A percentile compares a stretch with the other conserved stretches of the same genome.
These are phyloP conservation scores for Solanum neorickii DNA, from an alignment of 257 asterid genomes.

Conservation along the genomic window DNA sequence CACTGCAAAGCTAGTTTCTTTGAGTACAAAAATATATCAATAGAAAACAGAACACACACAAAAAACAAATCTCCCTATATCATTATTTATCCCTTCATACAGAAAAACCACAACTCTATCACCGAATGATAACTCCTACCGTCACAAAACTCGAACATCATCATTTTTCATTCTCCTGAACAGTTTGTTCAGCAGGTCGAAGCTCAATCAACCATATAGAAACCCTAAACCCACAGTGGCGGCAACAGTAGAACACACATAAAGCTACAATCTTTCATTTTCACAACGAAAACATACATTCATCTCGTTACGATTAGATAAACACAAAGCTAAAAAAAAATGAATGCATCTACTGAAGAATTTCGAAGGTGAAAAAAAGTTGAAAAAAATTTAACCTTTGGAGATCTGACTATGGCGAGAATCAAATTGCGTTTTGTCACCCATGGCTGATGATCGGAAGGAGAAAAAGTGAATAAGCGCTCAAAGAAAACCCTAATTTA, in stretches of 20 bases:
- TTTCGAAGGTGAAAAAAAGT: not conserved
- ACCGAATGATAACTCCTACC: not conserved
- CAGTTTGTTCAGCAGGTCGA: not conserved
- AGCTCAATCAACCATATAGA: not conserved
- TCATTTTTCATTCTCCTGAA: not conserved
- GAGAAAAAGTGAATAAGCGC: slow-evolving; percentile 1
- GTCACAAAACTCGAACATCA: not conserved
- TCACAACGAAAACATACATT: not conserved
- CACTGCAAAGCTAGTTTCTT: not conserved
- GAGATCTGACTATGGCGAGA: slow-evolving; percentile 48
- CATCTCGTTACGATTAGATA: not conserved
- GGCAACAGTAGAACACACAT: not conserved
- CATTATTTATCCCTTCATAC: not conserved
- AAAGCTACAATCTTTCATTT: slow-evolving; percentile 23
- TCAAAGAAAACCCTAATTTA: slow-evolving; percentile 13
- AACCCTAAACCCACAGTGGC: slow-evolving; percentile 42
- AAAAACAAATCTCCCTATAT: not conserved
- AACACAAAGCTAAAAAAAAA: not conserved
- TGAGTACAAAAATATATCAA: not conserved
- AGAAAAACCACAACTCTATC: not conserved
- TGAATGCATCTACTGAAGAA: not conserved
- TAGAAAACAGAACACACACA: not conserved
- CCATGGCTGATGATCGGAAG: slow-evolving; percentile 41
- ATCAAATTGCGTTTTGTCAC: slow-evolving; percentile 35
- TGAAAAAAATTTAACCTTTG: slow-evolving; percentile 15